phyloP scores from a whole-genome alignment of 106 monocot species.

The Phalaenopsis equestris region DNA sequence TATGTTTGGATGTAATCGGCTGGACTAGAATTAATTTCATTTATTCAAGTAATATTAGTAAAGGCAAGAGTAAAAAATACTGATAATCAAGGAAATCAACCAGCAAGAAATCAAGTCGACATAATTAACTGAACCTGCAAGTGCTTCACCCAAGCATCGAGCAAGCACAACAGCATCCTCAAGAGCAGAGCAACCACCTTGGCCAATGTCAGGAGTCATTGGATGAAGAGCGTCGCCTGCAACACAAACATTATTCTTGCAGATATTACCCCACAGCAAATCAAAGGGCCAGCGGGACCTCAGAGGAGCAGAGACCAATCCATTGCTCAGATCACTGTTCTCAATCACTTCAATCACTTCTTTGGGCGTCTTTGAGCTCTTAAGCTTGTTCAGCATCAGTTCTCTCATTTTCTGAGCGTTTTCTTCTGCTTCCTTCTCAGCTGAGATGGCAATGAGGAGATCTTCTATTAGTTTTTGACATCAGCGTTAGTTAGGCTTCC shows the following conservation, averaged over 20 bases:
- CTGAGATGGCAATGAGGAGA: background rate
- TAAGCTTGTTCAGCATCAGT: constrained; percentile 27
- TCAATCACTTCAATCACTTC: constrained; percentile 30
- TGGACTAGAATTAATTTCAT: no score
- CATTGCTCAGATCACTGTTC: constrained; percentile 31
- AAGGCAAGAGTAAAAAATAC: no score
- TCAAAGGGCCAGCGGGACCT: constrained; percentile 44
- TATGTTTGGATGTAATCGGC: no score
- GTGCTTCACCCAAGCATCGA: constrained; percentile 38
- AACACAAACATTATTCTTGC: constrained; percentile 42
- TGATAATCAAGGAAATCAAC: background rate
- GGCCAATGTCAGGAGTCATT: constrained; percentile 77
- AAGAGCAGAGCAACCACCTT: constrained; percentile 70
- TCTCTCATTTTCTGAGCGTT: constrained; percentile 21
- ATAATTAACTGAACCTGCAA: constrained; percentile 6
- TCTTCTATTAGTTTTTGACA: background rate
- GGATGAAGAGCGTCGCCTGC: constrained; percentile 81
- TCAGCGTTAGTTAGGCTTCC: background rate
- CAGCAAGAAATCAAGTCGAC: background rate
- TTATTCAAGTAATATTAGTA: no score
- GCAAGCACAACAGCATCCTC: constrained; percentile 68
- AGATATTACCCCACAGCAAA: constrained; percentile 34
- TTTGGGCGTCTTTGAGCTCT: constrained; percentile 22
- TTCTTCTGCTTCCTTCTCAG: constrained; percentile 32
- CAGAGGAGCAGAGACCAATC: constrained; percentile 41